A percentile compares a stretch with the other conserved stretches of the same genome.
Evolutionary conservation across 2,329 filamentous ascomycete genomes (phyloP).

Genomic region (Paramyrothecium roridum): DNA sequence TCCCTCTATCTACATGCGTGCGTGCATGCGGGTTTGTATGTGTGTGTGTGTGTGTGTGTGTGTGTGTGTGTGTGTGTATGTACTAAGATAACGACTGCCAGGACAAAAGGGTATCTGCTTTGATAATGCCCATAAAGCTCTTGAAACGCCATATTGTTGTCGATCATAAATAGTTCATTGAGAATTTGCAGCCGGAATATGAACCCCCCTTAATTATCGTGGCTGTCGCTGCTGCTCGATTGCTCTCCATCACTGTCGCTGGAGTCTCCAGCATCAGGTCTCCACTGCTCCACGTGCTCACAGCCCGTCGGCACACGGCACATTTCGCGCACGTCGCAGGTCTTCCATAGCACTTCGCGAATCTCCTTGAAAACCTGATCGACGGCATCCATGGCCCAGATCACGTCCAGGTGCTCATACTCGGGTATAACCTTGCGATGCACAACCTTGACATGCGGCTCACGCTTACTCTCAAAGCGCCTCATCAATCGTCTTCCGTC

Average conservation of each 20-base stretch:
- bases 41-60: no score
- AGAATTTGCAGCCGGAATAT: neutral
- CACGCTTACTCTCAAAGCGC: constrained; percentile 71
- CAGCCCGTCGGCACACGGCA: constrained; percentile 67
- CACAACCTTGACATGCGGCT: constrained; percentile 78
- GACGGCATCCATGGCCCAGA: constrained; percentile 89
- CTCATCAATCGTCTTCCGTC: constrained; percentile 73
- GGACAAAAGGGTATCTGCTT: no score
- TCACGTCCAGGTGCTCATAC: constrained; percentile 91
- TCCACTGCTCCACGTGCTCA: constrained; percentile 44
- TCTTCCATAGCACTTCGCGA: constrained; percentile 80
- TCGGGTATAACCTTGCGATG: constrained; percentile 80
- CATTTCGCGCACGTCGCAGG: constrained; percentile 49
- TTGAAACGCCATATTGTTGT: neutral
- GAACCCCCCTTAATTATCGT: neutral
- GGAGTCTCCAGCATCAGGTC: constrained; percentile 2
- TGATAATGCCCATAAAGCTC: neutral
- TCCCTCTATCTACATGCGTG: no score
- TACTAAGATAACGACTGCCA: no score
- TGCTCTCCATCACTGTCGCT: constrained; percentile 13
- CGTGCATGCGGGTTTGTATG: no score
- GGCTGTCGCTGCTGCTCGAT: constrained; percentile 15
- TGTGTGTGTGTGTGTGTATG: no score
- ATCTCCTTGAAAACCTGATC: constrained; percentile 81
- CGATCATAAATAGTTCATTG: neutral